phyloP scores from a whole-genome alignment of 257 asterid species.

The Capsicum chinense region DNA sequence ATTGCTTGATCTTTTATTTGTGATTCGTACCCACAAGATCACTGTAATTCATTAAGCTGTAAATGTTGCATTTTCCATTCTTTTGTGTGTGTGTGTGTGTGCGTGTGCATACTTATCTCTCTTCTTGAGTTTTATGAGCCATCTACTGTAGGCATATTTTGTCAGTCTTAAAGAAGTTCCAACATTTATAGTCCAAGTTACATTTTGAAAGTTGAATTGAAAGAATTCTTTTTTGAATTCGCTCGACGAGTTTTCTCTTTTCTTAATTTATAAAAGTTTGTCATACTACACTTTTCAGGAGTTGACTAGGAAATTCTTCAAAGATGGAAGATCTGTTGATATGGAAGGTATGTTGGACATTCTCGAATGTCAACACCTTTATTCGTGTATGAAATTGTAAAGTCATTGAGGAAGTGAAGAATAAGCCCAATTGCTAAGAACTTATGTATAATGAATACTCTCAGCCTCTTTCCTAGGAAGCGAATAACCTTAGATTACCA shows the following conservation, averaged over 20 bases:
- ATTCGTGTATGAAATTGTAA: background rate
- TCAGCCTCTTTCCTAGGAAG: background rate
- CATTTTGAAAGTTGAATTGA: background rate
- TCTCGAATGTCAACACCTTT: background rate
- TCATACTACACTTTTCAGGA: conserved; percentile 52
- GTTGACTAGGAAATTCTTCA: conserved; percentile 68
- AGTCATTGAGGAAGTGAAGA: background rate
- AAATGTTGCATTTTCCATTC: background rate
- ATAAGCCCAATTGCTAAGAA: background rate
- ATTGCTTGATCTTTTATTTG: background rate
- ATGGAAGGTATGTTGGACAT: conserved; percentile 62
- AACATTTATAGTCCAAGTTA: background rate
- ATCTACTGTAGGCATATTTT: background rate
- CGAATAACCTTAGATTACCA: background rate
- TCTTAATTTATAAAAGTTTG: background rate
- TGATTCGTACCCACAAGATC: background rate
- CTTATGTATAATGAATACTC: background rate
- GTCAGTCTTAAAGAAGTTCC: background rate
- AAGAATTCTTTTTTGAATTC: background rate
- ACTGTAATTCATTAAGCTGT: background rate
- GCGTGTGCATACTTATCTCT: background rate
- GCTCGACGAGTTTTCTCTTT: background rate
- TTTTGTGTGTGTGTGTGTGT: background rate
- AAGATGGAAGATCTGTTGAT: conserved; percentile 82
- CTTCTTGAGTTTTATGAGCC: background rate